Conservation (phyloP, 345 rosid genomes). For the Raphanus raphanistrum region DNA sequence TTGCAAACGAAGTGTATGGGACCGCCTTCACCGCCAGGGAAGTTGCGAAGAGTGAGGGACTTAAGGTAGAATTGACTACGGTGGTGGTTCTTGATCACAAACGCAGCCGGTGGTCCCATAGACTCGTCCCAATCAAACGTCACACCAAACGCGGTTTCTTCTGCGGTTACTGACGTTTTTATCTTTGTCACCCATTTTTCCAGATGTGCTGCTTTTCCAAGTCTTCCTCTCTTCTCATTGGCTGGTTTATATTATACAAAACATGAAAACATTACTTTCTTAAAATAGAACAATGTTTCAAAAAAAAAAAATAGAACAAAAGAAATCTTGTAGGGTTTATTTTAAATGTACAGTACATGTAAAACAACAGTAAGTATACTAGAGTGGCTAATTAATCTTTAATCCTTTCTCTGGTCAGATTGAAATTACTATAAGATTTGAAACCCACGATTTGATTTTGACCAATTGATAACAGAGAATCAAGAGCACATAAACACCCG, state of each 20-base stretch:
- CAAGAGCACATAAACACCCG: neutral
- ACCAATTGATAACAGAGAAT: neutral
- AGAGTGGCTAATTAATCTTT: neutral
- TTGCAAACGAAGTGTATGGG: conserved; percentile 71
- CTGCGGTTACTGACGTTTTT: conserved; percentile 50
- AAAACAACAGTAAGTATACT: neutral
- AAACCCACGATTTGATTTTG: neutral
- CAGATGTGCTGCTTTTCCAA: conserved; percentile 62
- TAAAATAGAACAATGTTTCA: neutral
- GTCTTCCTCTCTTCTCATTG: conserved; percentile 48
- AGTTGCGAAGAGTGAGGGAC: conserved; percentile 52
- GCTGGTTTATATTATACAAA: conserved; percentile 28
- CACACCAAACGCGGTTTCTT: conserved; percentile 47
- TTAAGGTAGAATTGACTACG: conserved; percentile 69
- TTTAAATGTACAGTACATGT: neutral
- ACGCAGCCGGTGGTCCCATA: conserved; percentile 74
- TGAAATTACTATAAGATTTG: neutral
- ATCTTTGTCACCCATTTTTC: conserved; percentile 62
- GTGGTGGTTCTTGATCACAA: conserved; percentile 63
- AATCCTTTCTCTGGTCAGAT: neutral
- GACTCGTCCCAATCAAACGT: conserved; percentile 72
- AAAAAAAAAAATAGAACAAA: neutral
- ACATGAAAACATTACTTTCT: neutral
- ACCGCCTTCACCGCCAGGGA: conserved; percentile 38
- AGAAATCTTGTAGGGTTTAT: neutral